A percentile compares a stretch with the other conserved stretches of the same genome.
Evolutionary conservation across 441 rosid species (phyloP).

Genomic region (Macaranga tanarius): DNA sequence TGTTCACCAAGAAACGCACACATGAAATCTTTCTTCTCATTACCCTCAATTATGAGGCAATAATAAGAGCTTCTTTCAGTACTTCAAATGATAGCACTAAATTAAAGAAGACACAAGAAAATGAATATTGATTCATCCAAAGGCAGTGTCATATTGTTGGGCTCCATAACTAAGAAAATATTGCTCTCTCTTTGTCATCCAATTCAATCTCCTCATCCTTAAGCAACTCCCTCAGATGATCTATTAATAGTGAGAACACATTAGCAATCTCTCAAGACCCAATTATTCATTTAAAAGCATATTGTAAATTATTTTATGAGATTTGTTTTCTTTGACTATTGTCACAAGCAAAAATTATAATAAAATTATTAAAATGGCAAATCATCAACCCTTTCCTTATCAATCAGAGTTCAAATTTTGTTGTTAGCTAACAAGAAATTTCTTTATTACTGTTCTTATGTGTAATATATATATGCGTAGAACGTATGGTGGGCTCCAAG

Average conservation of each 20-base stretch:
- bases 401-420: no score
- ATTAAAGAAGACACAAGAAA: not conserved
- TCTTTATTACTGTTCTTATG: no score
- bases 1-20: not conserved
- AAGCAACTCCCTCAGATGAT: no score
- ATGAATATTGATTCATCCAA: not conserved
- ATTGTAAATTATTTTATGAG: no score
- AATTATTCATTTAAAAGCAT: not conserved
- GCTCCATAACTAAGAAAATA: not conserved
- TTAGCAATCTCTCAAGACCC: not conserved
- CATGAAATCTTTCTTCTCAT: not conserved
- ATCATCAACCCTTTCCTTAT: no score
- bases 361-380: not conserved
- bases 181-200: not conserved
- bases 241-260: not conserved
- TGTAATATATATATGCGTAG: not conserved
- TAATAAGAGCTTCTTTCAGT: not conserved
- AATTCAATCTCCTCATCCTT: not conserved
- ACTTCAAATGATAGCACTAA: not conserved
- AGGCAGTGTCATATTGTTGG: not conserved
- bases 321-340: no score
- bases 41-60: not conserved
- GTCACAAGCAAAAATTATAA: not conserved
- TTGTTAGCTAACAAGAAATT: no score
- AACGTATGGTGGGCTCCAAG: slow-evolving; percentile 32